A percentile compares a stretch with the other conserved stretches of the same genome.
These are phyloP conservation scores for Periglandula ipomoeae DNA, from an alignment of 2,329 filamentous ascomycete species.

Conservation along the genomic window DNA sequence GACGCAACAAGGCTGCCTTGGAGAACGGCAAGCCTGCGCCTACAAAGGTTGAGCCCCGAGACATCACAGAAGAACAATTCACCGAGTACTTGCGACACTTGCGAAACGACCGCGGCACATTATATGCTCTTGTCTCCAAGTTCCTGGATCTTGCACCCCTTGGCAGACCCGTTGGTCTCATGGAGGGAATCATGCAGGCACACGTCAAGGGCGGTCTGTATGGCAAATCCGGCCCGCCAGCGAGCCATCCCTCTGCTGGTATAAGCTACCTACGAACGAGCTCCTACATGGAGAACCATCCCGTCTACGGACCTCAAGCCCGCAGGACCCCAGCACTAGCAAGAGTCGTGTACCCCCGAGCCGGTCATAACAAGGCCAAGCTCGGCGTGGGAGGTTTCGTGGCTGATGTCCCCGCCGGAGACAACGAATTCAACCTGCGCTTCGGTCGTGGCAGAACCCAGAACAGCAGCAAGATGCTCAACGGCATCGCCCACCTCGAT, in stretches of 20 bases:
- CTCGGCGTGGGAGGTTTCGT: constrained; percentile 49
- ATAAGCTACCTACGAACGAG: constrained; percentile 51
- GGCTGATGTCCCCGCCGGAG: constrained; percentile 29
- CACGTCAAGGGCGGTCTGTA: constrained; percentile 31
- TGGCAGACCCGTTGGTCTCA: constrained; percentile 21
- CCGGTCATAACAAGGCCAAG: constrained; percentile 25
- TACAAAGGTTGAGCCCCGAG: constrained; percentile 16
- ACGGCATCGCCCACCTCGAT: constrained; percentile 34
- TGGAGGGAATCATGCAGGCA: constrained; percentile 16
- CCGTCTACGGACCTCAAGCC: constrained; percentile 50
- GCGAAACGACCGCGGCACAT: constrained; percentile 38
- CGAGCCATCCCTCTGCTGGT: constrained; percentile 53
- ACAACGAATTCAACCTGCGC: constrained; percentile 32
- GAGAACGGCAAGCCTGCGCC: constrained; percentile 27
- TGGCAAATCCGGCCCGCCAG: constrained; percentile 44
- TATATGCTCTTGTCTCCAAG: constrained; percentile 46
- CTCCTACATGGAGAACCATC: constrained; percentile 49
- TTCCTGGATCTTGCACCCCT: constrained; percentile 56
- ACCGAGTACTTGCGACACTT: constrained; percentile 42
- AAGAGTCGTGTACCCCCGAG: constrained; percentile 40
- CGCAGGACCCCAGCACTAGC: constrained; percentile 38
- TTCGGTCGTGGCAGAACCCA: constrained; percentile 10
- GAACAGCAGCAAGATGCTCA: constrained; percentile 19
- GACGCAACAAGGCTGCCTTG: constrained; percentile 26
- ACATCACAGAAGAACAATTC: constrained; percentile 43